Evolutionary conservation across 1,284 basidiomycete species (phyloP), one percentile per base, ranked within the genome.

Genomic region (Schizophyllum commune): DNA sequence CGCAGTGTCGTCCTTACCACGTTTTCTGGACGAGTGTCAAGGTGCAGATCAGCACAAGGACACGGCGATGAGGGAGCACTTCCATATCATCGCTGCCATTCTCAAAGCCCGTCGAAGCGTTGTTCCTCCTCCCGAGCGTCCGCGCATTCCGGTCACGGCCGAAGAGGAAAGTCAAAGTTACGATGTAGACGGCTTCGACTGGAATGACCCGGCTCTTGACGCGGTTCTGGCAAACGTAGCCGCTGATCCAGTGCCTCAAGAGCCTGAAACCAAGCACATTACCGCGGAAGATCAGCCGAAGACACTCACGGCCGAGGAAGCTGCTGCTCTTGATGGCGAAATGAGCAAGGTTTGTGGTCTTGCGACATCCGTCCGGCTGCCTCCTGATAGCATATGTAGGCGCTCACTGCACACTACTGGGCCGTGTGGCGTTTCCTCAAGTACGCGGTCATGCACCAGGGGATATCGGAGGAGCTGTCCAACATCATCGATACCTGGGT

Each of bases 101-200:
- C 77, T 94, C 5, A 75, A 87, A 62, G 81, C 82, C 17, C 82
- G 92, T 17, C 72, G 73, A 5, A 73, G 67, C 3, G 79, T 81
- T 7, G 71, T 88, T 7, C 84, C 84, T 0, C 69, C 70, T 13
- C 79, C 81, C 1, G 74, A 76, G 19, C 74, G 77, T 4, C 78
- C 77, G 1, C 69, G 62, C 6, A 59, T 64, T 7, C 65, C 68
- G 56, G 62, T 71, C 39, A 59, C 68, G 56, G 65, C 71, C 56
- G 61, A 64, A 51, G 68, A 71, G 51, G 75, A 83, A 60, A 79
- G 79, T 62, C 79, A 86, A 67, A 95, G 91, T 66, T 89, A 94
- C 69, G 90, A 94, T 54, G 78, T 83, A 58, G 89, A 83, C 67
- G 82, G 79, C 60, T 71, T 85, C 53, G 82, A 88, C 64, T 77